Percentiles rank a stretch among this genome's conserved stretches.
These are phyloP conservation scores for Lecanicillium sp. DNA, from an alignment of 2,329 filamentous ascomycete species.

Conservation along the genomic window DNA sequence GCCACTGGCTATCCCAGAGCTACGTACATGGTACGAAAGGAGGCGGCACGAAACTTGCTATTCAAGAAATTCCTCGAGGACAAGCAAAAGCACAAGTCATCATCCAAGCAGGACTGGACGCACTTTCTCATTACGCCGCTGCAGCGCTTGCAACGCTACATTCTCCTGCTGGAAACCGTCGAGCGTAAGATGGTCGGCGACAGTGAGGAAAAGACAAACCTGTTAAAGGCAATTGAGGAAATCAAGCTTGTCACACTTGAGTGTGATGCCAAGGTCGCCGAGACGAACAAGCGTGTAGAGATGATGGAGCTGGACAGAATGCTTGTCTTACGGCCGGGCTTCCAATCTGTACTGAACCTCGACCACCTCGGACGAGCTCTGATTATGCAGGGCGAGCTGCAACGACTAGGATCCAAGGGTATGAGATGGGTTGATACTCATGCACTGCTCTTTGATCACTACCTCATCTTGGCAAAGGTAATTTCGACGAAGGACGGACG, in stretches of 20 bases:
- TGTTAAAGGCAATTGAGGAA: slow-evolving; percentile 79
- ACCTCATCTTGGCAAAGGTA: slow-evolving; percentile 85
- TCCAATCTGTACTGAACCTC: slow-evolving; percentile 83
- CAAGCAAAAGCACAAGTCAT: slow-evolving; percentile 68
- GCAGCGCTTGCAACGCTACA: slow-evolving; percentile 84
- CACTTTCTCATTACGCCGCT: slow-evolving; percentile 92
- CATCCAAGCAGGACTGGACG: slow-evolving; percentile 82
- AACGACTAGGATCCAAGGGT: slow-evolving; percentile 78
- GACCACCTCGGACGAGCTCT: slow-evolving; percentile 90
- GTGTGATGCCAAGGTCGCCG: slow-evolving; percentile 85
- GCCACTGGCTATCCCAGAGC: slow-evolving; percentile 81
- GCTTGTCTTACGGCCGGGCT: slow-evolving; percentile 76
- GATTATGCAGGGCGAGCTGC: slow-evolving; percentile 80
- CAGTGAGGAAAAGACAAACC: slow-evolving; percentile 80
- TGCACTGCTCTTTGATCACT: slow-evolving; percentile 91
- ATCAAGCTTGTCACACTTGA: slow-evolving; percentile 84
- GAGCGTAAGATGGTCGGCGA: slow-evolving; percentile 76
- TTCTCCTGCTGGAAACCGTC: slow-evolving; percentile 73
- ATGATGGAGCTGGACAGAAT: slow-evolving; percentile 78
- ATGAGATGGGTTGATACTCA: slow-evolving; percentile 94
- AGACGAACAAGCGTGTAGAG: slow-evolving; percentile 84
- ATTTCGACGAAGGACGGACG: slow-evolving; percentile 59
- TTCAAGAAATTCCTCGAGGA: slow-evolving; percentile 83
- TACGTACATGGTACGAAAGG: slow-evolving; percentile 72
- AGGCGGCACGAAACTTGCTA: slow-evolving; percentile 73